These are phyloP conservation scores for Urtica urens DNA, from an alignment of 306 rosid genomes.

Conservation along the genomic window DNA sequence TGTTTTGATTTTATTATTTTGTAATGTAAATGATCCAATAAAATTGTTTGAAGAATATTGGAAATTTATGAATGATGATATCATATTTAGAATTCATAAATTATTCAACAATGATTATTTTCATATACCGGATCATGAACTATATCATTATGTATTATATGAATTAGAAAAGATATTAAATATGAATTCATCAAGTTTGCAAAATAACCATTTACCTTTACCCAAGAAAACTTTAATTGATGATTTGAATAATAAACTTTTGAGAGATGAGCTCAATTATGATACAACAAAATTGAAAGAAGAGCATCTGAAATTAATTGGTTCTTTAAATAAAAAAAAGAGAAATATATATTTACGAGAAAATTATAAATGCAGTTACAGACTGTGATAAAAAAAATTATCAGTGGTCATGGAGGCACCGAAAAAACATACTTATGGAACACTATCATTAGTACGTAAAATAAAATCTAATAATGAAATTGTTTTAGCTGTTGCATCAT, in stretches of 20 bases:
- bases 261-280: too few species aligned
- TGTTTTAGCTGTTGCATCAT: not conserved
- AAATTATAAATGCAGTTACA: not conserved
- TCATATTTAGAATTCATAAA: not conserved
- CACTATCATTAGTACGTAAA: not conserved
- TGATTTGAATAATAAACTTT: not conserved
- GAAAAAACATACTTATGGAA: too few species aligned
- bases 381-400: not conserved
- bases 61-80: not conserved
- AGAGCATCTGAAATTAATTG: not conserved
- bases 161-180: conserved; percentile 2
- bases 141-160: not conserved
- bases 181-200: not conserved
- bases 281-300: not conserved
- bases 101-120: not conserved
- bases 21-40: not conserved
- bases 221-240: not conserved
- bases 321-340: not conserved
- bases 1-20: not conserved
- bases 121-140: not conserved
- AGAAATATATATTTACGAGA: not conserved
- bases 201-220: not conserved
- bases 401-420: conserved; percentile 1
- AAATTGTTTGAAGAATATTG: not conserved
- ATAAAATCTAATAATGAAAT: not conserved